Evolutionary conservation across 208 protist genomes (phyloP).

Genomic region (Trypanosoma conorhini): DNA sequence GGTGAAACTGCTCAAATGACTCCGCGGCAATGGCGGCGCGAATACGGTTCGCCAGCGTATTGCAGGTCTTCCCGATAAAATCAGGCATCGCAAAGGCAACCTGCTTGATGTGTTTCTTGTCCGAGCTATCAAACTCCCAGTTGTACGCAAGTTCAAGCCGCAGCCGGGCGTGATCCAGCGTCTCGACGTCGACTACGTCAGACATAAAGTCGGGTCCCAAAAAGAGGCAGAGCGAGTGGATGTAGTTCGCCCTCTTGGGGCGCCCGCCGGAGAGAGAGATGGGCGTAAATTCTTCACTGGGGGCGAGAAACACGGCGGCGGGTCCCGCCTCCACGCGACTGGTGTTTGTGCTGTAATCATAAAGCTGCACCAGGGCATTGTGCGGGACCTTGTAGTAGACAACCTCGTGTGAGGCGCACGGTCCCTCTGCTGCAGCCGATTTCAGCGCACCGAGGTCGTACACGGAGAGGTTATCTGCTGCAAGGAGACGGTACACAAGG

Average conservation of each 20-base stretch:
- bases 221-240: slow-evolving; percentile 91
- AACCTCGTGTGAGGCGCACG: slow-evolving; percentile 33
- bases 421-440: slow-evolving; percentile 16
- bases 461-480: slow-evolving; percentile 46
- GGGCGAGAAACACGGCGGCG: slow-evolving; percentile 55
- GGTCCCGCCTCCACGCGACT: slow-evolving; percentile 83
- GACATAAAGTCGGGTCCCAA: slow-evolving; percentile 97
- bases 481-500: slow-evolving; percentile 52
- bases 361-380: slow-evolving; percentile 94
- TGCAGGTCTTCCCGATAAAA: slow-evolving; percentile 96
- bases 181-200: slow-evolving; percentile 94
- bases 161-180: slow-evolving; percentile 94
- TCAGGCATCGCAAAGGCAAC: slow-evolving; percentile 93
- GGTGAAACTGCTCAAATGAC: slow-evolving; percentile 97
- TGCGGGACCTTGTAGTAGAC: slow-evolving; percentile 92
- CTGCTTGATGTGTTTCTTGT: slow-evolving; percentile 27
- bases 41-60: slow-evolving; percentile 93
- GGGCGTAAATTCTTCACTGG: slow-evolving; percentile 83
- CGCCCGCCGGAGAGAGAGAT: slow-evolving; percentile 83
- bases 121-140: slow-evolving; percentile 91
- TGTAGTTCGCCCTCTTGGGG: slow-evolving; percentile 83
- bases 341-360: slow-evolving; percentile 90
- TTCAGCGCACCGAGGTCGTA: background rate
- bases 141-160: slow-evolving; percentile 95
- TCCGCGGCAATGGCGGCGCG: slow-evolving; percentile 87